Conservation (phyloP, 108 stramenopile species). For the Mediolabrus comicus region DNA sequence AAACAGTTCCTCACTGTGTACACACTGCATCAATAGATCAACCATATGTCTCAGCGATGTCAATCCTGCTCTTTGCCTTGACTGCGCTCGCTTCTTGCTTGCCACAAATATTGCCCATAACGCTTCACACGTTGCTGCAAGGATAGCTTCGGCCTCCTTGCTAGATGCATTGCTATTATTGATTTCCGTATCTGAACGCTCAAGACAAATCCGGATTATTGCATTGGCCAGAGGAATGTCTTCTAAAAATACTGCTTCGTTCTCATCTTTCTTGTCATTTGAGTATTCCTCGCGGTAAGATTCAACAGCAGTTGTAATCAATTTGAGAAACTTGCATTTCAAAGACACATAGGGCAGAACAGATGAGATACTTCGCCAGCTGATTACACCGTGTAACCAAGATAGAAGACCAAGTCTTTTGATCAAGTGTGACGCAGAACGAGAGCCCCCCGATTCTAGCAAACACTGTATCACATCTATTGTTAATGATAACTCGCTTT, state of each 20-base stretch:
- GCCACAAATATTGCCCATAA: conserved; percentile 43
- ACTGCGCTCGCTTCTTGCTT: background rate
- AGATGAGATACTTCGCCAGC: conserved; percentile 32
- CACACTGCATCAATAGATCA: conserved; percentile 22
- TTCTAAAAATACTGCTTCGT: conserved; percentile 16
- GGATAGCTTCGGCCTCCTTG: conserved; percentile 1
- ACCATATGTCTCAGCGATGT: conserved; percentile 19
- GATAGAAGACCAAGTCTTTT: conserved; percentile 45
- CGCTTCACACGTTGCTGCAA: conserved; percentile 30
- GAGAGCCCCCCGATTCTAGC: conserved; percentile 31
- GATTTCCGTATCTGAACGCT: conserved; percentile 10
- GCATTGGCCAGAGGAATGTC: conserved; percentile 31
- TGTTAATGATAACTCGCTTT: conserved; percentile 27
- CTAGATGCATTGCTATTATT: too few species aligned
- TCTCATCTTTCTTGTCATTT: background rate
- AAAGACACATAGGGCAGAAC: conserved; percentile 28
- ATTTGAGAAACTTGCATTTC: conserved; percentile 31
- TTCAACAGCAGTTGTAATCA: conserved; percentile 33
- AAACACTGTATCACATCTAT: conserved; percentile 33
- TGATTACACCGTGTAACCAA: conserved; percentile 49
- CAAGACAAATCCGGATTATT: conserved; percentile 36
- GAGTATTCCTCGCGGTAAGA: background rate
- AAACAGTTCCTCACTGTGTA: conserved; percentile 20
- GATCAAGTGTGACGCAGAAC: conserved; percentile 36
- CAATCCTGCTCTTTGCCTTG: background rate